Conservation (phyloP, 2,329 filamentous ascomycete genomes). For the Curvularia eragrostidis region DNA sequence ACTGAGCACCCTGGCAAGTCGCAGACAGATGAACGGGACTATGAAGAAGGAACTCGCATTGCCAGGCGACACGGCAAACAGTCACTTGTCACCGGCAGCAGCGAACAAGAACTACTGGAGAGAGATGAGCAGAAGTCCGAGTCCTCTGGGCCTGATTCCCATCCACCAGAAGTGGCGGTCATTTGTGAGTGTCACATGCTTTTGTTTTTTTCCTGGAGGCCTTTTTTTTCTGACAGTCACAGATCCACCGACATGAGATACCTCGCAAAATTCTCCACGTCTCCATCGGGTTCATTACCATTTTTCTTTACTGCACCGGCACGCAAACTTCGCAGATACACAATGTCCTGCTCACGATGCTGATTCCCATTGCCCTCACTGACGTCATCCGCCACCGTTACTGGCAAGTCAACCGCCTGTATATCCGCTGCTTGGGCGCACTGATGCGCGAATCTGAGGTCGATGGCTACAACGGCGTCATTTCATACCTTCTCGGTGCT, state of each 20-base stretch:
- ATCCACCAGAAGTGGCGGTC: slow-evolving; percentile 91
- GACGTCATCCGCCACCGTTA: slow-evolving; percentile 86
- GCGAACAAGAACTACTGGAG: slow-evolving; percentile 78
- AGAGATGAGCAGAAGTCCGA: slow-evolving; percentile 88
- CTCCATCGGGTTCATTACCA: slow-evolving; percentile 92
- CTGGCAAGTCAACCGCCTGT: slow-evolving; percentile 81
- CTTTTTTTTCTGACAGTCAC: slow-evolving; percentile 25
- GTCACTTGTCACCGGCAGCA: slow-evolving; percentile 71
- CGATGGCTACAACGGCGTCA: slow-evolving; percentile 92
- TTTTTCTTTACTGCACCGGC: slow-evolving; percentile 83
- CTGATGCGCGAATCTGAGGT: slow-evolving; percentile 98
- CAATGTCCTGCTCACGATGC: slow-evolving; percentile 78
- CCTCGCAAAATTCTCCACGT: slow-evolving; percentile 92
- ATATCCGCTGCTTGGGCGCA: slow-evolving; percentile 83
- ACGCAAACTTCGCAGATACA: slow-evolving; percentile 79
- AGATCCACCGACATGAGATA: slow-evolving; percentile 89
- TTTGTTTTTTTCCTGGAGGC: neutral
- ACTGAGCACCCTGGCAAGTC: slow-evolving; percentile 61
- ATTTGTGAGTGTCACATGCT: slow-evolving; percentile 65
- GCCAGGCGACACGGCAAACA: slow-evolving; percentile 61
- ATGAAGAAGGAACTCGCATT: slow-evolving; percentile 52
- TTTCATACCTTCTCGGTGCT: slow-evolving; percentile 92
- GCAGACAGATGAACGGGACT: slow-evolving; percentile 47
- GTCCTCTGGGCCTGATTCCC: slow-evolving; percentile 90
- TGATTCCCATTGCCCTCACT: slow-evolving; percentile 82